Base-by-base conservation (phyloP, 129 eudicot species). In the Saposhnikovia divaricata region DNA sequence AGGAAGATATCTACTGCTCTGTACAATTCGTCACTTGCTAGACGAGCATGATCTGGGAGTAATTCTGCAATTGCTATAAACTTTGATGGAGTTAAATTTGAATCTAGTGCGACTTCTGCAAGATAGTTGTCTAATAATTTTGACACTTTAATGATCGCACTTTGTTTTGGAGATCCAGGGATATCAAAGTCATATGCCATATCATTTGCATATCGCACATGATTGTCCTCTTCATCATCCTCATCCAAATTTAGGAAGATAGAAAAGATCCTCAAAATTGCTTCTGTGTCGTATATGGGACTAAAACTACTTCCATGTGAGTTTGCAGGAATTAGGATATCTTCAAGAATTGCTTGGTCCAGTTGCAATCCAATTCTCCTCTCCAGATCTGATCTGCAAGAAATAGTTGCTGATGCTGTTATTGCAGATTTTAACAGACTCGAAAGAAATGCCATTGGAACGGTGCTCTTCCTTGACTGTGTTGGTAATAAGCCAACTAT, bases 391-490 rank as follows among this genome's bases (percentile, higher is more conserved):
- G 98, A 88, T 70, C 90, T 85, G 83, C 98, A 96, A 71, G 98
- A 91, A 0, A 91, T 91, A 31, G 92, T 92, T 18, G 89, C 86
- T n/a, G 90, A 86, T 7, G 96, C 84, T 76, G 89, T 81, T 31
- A 90, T 88, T 16, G 96, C 90, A 39, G 90, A 86, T 82, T 92
- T 92, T 75, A 96, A 74, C 81, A 96, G 80, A 83, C 99, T 92
- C 43, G 99, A 96, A 69, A 95, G 91, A 82, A 92, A 95, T 12
- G 93, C 95, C 93, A 95, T 96, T 7, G 99, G 99, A n/a, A 95
- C 97, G 1, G 89, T 40, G 61, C 97, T 92, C 81, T 92, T 95
- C 72, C 97, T 86, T 3, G 99, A 92, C 65, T 90, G 99, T 0
- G 91, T 86, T 4, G 99, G 99, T 39, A 96, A 83, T 66, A 96